These are phyloP conservation scores for Boletus subparvulus DNA, from an alignment of 768 basidiomycete species.

Conservation along the genomic window DNA sequence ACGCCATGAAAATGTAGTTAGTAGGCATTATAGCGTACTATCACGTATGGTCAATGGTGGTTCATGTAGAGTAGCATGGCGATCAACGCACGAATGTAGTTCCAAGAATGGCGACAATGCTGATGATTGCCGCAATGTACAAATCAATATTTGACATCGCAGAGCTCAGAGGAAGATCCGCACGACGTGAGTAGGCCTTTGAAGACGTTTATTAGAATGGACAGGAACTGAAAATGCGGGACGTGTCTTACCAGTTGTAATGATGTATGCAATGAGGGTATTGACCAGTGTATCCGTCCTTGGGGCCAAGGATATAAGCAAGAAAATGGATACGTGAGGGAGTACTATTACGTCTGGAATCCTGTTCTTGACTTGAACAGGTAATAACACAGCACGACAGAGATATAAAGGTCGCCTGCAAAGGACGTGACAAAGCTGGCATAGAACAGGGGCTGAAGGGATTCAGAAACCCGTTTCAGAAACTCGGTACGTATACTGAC, in stretches of 20 bases:
- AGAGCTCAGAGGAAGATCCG: constrained; percentile 9
- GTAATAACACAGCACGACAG: constrained; percentile 48
- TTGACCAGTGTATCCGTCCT: constrained; percentile 56
- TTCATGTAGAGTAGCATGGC: not conserved
- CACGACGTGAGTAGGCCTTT: constrained; percentile 41
- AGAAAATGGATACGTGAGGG: not conserved
- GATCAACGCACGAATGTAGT: constrained; percentile 36
- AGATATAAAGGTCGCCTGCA: constrained; percentile 51
- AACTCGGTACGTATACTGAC: constrained; percentile 26
- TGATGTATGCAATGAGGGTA: constrained; percentile 48
- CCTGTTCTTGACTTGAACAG: constrained; percentile 52
- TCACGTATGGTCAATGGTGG: not conserved
- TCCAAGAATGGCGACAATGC: constrained; percentile 47
- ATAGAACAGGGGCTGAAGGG: constrained; percentile 47
- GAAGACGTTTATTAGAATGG: constrained; percentile 15
- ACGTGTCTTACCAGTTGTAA: constrained; percentile 50
- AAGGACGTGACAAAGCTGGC: constrained; percentile 50
- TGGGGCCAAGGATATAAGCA: not conserved
- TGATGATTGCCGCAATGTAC: constrained; percentile 20
- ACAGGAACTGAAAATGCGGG: constrained; percentile 11
- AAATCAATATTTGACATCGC: not conserved
- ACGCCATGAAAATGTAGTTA: constrained; percentile 55
- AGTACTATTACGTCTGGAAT: constrained; percentile 40
- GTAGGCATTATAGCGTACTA: constrained; percentile 51
- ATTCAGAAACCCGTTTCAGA: not conserved